These are phyloP conservation scores for Starmera caribaea DNA, from an alignment of 805 yeast genomes.

Conservation along the genomic window DNA sequence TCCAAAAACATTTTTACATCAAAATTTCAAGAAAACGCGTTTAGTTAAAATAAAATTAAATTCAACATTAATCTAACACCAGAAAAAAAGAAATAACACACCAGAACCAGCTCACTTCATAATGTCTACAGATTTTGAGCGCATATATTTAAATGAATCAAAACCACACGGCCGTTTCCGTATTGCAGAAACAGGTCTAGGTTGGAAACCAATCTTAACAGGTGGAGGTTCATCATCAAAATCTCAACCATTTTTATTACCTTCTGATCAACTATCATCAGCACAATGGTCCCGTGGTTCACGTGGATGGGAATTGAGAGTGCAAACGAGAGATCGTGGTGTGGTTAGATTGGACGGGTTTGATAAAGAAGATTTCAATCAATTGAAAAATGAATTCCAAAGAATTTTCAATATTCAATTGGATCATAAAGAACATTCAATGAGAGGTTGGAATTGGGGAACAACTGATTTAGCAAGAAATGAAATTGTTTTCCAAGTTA, in stretches of 20 bases:
- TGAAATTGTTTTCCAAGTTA: slow-evolving; percentile 78
- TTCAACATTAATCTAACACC: background rate
- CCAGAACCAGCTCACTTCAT: no score
- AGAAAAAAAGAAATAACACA: no score
- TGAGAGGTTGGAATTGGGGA: slow-evolving; percentile 99
- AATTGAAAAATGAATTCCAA: slow-evolving; percentile 76
- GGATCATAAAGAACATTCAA: slow-evolving; percentile 82
- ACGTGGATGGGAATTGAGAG: slow-evolving; percentile 80
- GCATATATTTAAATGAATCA: slow-evolving; percentile 83
- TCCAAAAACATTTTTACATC: background rate
- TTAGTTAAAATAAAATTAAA: no score
- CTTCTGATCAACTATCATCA: slow-evolving; percentile 74
- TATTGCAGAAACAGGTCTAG: slow-evolving; percentile 92
- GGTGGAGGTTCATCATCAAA: slow-evolving; percentile 34
- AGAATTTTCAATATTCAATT: slow-evolving; percentile 62
- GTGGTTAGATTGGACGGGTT: slow-evolving; percentile 89
- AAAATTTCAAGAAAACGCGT: background rate
- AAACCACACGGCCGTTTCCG: slow-evolving; percentile 81
- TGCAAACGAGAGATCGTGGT: slow-evolving; percentile 83
- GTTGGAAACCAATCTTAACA: slow-evolving; percentile 75
- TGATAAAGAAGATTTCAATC: slow-evolving; percentile 71
- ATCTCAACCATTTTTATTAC: slow-evolving; percentile 73
- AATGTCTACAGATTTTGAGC: slow-evolving; percentile 57
- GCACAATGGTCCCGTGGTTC: slow-evolving; percentile 91
- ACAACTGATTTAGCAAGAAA: slow-evolving; percentile 84